Evolutionary conservation across 306 rosid species (phyloP).

Genomic region (Mucuna pruriens): DNA sequence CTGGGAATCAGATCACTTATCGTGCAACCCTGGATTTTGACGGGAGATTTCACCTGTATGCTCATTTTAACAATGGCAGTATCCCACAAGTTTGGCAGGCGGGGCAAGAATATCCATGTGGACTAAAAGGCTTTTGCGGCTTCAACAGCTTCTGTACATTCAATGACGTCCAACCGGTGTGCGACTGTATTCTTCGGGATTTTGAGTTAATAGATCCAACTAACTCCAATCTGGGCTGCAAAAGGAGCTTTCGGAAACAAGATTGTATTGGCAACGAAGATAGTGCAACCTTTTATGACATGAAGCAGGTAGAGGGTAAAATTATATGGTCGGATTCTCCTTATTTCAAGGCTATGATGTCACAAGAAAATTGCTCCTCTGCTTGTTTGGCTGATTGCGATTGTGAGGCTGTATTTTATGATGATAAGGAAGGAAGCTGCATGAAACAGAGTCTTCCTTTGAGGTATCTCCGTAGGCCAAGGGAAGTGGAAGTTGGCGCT

Average conservation of each 20-base stretch:
- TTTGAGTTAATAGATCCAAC: constrained; percentile 21
- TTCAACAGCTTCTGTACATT: constrained; percentile 43
- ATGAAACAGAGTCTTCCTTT: constrained; percentile 41
- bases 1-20: background rate
- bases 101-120: accelerated
- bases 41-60: constrained; percentile 38
- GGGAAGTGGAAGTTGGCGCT: accelerated
- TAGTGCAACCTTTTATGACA: background rate
- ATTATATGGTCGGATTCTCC: background rate
- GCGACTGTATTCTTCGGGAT: constrained; percentile 29
- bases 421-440: background rate
- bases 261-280: constrained; percentile 19
- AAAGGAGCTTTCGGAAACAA: constrained; percentile 26
- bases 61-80: background rate
- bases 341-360: background rate
- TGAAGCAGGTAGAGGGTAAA: background rate
- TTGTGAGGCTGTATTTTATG: constrained; percentile 43
- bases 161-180: background rate
- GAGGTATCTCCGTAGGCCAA: constrained; percentile 24
- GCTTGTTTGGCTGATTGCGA: constrained; percentile 45
- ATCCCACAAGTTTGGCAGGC: background rate
- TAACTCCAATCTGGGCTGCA: constrained; percentile 25
- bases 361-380: constrained; percentile 21
- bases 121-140: constrained; percentile 26
- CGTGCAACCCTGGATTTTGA: constrained; percentile 39